A percentile compares a stretch with the other conserved stretches of the same genome.
phyloP scores from a whole-genome alignment of 1,139 yeast genomes.

The Candida buenavistaensis region DNA sequence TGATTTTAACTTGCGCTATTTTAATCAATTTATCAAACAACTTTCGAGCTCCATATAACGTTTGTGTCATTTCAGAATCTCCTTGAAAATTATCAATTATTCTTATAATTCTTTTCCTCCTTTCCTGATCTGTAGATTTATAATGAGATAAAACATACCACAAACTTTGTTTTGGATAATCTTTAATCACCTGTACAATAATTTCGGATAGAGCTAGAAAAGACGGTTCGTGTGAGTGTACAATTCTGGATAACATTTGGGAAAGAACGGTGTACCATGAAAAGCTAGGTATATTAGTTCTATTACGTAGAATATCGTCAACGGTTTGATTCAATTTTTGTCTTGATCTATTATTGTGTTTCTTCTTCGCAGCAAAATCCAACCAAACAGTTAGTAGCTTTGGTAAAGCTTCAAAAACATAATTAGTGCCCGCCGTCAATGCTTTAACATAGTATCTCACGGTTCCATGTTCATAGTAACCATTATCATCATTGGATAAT shows the following conservation, averaged over 20 bases:
- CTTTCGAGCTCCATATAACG: slow-evolving; percentile 27
- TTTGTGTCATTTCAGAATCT: too few species aligned
- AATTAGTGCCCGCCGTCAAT: slow-evolving; percentile 65
- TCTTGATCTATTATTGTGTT: slow-evolving; percentile 32
- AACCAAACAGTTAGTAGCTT: slow-evolving; percentile 90
- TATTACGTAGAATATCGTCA: slow-evolving; percentile 50
- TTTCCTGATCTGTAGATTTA: slow-evolving; percentile 60
- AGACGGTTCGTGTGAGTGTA: slow-evolving; percentile 62
- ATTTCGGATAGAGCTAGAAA: slow-evolving; percentile 57
- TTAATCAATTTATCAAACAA: slow-evolving; percentile 36
- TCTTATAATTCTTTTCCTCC: slow-evolving; percentile 52
- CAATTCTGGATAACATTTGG: slow-evolving; percentile 78
- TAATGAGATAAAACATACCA: slow-evolving; percentile 83
- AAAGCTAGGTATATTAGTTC: slow-evolving; percentile 52
- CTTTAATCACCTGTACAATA: slow-evolving; percentile 53
- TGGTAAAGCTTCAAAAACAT: slow-evolving; percentile 83
- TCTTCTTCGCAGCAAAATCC: slow-evolving; percentile 64
- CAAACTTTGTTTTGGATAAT: slow-evolving; percentile 78
- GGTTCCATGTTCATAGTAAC: slow-evolving; percentile 67
- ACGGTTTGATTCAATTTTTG: slow-evolving; percentile 46
- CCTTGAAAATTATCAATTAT: slow-evolving; percentile 20
- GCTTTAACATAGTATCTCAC: slow-evolving; percentile 67
- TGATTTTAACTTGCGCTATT: slow-evolving; percentile 36
- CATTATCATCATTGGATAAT: slow-evolving; percentile 50
- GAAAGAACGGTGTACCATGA: slow-evolving; percentile 87